phyloP scores from a whole-genome alignment of 1,139 yeast genomes.

The Sugiyamaella paludigena region DNA sequence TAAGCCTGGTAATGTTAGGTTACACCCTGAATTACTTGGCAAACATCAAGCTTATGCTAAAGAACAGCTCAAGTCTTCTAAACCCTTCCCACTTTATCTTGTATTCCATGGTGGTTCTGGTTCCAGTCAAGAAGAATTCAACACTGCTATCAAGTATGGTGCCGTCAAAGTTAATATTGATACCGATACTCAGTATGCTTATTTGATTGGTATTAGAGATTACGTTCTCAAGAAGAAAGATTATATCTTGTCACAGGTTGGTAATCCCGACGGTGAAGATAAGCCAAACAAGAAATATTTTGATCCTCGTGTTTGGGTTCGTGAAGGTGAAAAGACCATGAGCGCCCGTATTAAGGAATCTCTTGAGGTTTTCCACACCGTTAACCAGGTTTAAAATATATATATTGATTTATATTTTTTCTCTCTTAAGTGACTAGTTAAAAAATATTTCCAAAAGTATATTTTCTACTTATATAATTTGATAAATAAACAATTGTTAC shows the following conservation, averaged over 20 bases:
- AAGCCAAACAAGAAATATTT: slow-evolving; percentile 96
- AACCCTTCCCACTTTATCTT: slow-evolving; percentile 80
- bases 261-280: slow-evolving; percentile 99
- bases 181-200: slow-evolving; percentile 98
- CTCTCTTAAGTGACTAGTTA: no score
- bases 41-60: slow-evolving; percentile 86
- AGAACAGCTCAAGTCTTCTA: slow-evolving; percentile 55
- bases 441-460: no score
- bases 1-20: slow-evolving; percentile 97
- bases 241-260: slow-evolving; percentile 82
- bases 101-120: slow-evolving; percentile 99
- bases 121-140: slow-evolving; percentile 87
- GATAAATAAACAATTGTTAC: no score
- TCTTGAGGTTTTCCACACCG: slow-evolving; percentile 70
- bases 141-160: slow-evolving; percentile 87
- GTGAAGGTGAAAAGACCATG: slow-evolving; percentile 99
- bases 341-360: slow-evolving; percentile 78
- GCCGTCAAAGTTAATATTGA: slow-evolving; percentile 99
- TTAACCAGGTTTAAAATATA: slow-evolving; percentile 25
- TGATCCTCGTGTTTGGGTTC: slow-evolving; percentile 99
- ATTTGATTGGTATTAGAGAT: slow-evolving; percentile 95
- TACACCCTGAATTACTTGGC: slow-evolving; percentile 90
- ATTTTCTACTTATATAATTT: no score
- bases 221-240: slow-evolving; percentile 94
- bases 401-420: no score